phyloP scores from a whole-genome alignment of 305 asterid genomes.

The Rubia tinctorum region DNA sequence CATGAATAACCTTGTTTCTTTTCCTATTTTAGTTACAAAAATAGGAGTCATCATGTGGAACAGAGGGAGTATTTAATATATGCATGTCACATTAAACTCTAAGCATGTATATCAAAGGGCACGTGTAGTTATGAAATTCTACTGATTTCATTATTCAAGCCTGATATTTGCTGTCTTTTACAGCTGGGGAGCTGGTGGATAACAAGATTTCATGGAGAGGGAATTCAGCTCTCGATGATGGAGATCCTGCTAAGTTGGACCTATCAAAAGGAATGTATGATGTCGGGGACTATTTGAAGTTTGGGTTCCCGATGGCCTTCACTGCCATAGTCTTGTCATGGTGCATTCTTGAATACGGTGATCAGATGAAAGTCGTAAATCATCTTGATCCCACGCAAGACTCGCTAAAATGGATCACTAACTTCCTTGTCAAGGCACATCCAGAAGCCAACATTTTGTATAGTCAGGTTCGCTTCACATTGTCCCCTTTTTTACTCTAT shows the following conservation, averaged over 20 bases:
- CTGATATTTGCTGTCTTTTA: constrained; percentile 23
- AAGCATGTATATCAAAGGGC: too few species aligned
- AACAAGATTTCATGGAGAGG: constrained; percentile 82
- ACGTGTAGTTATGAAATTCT: background rate
- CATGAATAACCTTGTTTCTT: too few species aligned
- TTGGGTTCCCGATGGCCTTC: constrained; percentile 93
- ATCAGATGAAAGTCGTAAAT: constrained; percentile 71
- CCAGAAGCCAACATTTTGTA: constrained; percentile 69
- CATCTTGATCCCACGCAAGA: constrained; percentile 65
- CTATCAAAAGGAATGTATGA: constrained; percentile 96
- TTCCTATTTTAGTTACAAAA: too few species aligned
- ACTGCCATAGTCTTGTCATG: constrained; percentile 92
- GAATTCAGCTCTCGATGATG: constrained; percentile 78
- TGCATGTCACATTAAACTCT: background rate
- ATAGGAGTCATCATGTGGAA: too few species aligned
- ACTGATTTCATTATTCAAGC: constrained; percentile 1
- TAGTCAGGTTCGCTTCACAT: constrained; percentile 55
- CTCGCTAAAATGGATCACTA: constrained; percentile 87
- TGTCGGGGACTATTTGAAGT: constrained; percentile 96
- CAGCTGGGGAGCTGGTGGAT: constrained; percentile 80
- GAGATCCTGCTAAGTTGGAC: constrained; percentile 64
- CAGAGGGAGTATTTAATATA: too few species aligned
- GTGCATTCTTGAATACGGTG: constrained; percentile 93
- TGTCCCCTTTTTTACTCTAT: background rate
- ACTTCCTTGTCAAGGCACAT: constrained; percentile 81